Base-by-base conservation (phyloP, 148 eudicot genomes). In the Mesembryanthemum crystallinum region DNA sequence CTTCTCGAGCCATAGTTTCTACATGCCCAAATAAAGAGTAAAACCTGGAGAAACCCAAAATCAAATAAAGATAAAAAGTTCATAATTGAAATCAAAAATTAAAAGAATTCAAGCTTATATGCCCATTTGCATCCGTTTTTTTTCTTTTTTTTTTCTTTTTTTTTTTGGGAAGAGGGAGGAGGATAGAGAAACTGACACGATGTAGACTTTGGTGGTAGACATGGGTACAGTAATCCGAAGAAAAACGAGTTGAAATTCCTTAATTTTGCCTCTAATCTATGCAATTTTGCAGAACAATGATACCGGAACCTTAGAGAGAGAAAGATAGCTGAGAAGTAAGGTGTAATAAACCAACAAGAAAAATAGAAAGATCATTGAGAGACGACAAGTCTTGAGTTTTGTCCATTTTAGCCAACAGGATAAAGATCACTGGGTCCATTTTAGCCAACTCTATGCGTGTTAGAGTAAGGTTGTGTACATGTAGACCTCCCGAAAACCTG, bases 11-110 rank as follows among this genome's bases (percentile, higher is more conserved):
- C 93, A 91, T 89, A 23, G 49, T 80, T 72, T 89, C 96, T 33
- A 86, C 96, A 86, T 91, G 96, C 60, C 93, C 91, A 77, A 80
- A 65, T 67, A 86, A 33, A 1, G 96, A 87, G 72, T 91, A 91
- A 74, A 77, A 91, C 66, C 96, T 91, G 77, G 13, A 79, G 74
- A 69, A 32, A 8, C 9, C 9, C 23, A 0, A 42, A 72, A 43
- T 8, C 11, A 8, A 13, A 13, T 8, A 20, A 10, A 42, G 5
- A 5, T 12, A 71, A 61, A 25, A 11, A 14, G 39, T 14, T 37
- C 4, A 37, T 2, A 21, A n/a, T 21, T 33, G 61, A 23, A 43
- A 15, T 60, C 39, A 68, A 37, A 43, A 25, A 39, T 29, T 21
- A 45, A 69, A 7, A 21, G 25, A 32, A 32, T 7, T 13, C 30